These are phyloP conservation scores for Blastocystis sp. DNA, from an alignment of 352 stramenopile genomes.

Conservation along the genomic window DNA sequence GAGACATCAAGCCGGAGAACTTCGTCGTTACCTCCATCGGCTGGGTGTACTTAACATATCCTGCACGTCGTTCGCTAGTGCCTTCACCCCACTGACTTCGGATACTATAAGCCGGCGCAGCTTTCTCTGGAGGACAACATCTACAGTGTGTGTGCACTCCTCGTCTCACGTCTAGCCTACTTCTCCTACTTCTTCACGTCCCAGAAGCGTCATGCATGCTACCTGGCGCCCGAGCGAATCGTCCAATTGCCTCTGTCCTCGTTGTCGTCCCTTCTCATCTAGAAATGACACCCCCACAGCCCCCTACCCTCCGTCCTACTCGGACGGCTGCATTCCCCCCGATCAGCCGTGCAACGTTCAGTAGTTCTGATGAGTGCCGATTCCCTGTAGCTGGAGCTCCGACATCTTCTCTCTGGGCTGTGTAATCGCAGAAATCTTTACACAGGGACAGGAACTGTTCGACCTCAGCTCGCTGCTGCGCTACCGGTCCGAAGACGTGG, in stretches of 20 bases:
- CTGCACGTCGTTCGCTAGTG: constrained; percentile 84
- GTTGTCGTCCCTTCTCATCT: neutral
- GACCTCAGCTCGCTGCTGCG: constrained; percentile 72
- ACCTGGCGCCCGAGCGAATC: constrained; percentile 88
- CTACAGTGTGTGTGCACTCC: neutral
- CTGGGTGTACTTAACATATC: constrained; percentile 91
- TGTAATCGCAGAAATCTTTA: constrained; percentile 82
- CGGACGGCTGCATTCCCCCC: neutral
- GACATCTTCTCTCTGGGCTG: constrained; percentile 96
- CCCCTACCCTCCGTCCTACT: neutral
- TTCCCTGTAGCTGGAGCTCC: constrained; percentile 17
- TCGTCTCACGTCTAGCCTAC: constrained; percentile 26
- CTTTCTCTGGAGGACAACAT: constrained; percentile 33
- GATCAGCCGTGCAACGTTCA: constrained; percentile 18
- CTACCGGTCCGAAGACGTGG: constrained; percentile 7
- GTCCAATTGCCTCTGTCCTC: constrained; percentile 58
- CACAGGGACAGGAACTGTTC: constrained; percentile 53
- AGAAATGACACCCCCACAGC: neutral
- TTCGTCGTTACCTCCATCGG: constrained; percentile 93
- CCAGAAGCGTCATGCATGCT: constrained; percentile 77
- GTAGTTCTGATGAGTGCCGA: neutral
- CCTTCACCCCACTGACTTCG: constrained; percentile 73
- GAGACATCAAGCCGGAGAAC: constrained; percentile 94
- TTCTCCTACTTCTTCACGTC: constrained; percentile 67
- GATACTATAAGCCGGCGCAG: constrained; percentile 52